Evolutionary conservation across 164 flowering plant species (phyloP).

Genomic region (Chimonanthus salicifolius): DNA sequence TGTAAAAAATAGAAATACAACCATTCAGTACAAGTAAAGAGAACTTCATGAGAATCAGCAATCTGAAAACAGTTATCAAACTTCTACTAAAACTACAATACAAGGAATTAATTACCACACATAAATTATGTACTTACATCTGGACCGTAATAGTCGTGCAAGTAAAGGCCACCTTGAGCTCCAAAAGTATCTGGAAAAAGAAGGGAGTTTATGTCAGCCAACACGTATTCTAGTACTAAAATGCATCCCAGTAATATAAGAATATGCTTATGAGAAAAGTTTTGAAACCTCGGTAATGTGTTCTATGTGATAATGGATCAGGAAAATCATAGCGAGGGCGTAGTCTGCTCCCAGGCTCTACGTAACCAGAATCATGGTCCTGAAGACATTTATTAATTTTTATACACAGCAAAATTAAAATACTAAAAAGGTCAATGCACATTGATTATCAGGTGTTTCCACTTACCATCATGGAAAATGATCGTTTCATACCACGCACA

Average conservation of each 20-base stretch:
- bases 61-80: neutral
- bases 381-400: constrained; percentile 13
- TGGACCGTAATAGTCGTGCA: constrained; percentile 47
- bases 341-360: constrained; percentile 42
- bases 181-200: constrained; percentile 32
- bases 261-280: neutral
- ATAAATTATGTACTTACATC: constrained; percentile 33
- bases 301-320: constrained; percentile 37
- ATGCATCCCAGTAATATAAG: neutral
- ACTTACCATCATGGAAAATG: constrained; percentile 47
- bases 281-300: constrained; percentile 40
- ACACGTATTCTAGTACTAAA: neutral
- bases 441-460: neutral
- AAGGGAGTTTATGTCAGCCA: neutral
- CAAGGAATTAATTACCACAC: neutral
- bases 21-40: neutral
- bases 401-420: neutral
- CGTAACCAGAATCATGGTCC: constrained; percentile 48
- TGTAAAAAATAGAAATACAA: constrained; percentile 13
- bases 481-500: constrained; percentile 50
- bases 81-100: neutral
- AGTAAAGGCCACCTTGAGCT: constrained; percentile 23
- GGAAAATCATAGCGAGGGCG: constrained; percentile 55
- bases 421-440: neutral
- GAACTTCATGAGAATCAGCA: neutral